Conservation (phyloP, 768 basidiomycete species). For the Cyclocybe aegerita region DNA sequence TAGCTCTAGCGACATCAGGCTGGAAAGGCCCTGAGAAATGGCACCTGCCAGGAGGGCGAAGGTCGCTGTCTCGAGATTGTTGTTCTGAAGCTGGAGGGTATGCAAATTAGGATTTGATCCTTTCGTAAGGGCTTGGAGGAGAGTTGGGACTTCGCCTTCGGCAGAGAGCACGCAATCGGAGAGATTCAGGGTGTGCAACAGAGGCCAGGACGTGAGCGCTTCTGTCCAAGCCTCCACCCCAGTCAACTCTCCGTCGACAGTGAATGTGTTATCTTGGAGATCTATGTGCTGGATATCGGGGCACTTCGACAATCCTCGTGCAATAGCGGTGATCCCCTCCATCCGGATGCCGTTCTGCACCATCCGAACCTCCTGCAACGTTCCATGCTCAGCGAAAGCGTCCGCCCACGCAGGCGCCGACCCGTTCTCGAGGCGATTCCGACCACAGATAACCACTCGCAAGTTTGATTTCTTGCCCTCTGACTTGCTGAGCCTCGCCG, state of each 20-base stretch:
- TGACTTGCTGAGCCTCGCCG: constrained; percentile 65
- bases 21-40: constrained; percentile 56
- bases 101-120: constrained; percentile 78
- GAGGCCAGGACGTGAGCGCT: constrained; percentile 67
- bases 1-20: constrained; percentile 71
- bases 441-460: constrained; percentile 83
- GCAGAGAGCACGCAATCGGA: constrained; percentile 89
- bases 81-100: constrained; percentile 84
- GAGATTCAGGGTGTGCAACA: constrained; percentile 78
- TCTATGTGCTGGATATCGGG: constrained; percentile 73
- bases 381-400: constrained; percentile 83
- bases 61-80: constrained; percentile 76
- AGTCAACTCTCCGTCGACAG: constrained; percentile 50
- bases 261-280: constrained; percentile 90
- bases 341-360: constrained; percentile 98
- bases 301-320: constrained; percentile 70
- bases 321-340: constrained; percentile 83
- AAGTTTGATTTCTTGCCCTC: constrained; percentile 74
- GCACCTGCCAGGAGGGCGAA: constrained; percentile 67
- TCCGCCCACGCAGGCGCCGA: constrained; percentile 81
- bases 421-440: constrained; percentile 94
- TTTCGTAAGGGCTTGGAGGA: constrained; percentile 57
- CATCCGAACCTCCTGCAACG: constrained; percentile 84
- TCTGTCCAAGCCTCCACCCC: constrained; percentile 61
- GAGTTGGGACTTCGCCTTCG: constrained; percentile 73